Percentiles rank a stretch among this genome's conserved stretches.
Evolutionary conservation across 352 stramenopile species (phyloP).

Genomic region (Globisporangium mamillatum): DNA sequence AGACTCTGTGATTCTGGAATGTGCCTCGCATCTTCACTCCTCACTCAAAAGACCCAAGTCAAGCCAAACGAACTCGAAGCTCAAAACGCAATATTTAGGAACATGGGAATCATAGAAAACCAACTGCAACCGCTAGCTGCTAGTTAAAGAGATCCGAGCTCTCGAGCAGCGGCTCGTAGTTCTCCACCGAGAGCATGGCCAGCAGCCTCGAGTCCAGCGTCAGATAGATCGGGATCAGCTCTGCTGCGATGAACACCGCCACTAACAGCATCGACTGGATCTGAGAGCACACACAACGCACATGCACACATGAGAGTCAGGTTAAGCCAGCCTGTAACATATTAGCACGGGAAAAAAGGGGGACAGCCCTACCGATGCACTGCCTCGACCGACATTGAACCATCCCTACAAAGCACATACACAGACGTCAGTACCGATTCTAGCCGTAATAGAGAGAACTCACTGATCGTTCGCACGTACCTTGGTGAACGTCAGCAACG

Average conservation of each 20-base stretch:
- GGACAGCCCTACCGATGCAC: slow-evolving; percentile 45
- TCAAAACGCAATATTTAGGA: background rate
- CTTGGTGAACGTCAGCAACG: slow-evolving; percentile 84
- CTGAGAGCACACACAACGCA: slow-evolving; percentile 21
- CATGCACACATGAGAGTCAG: background rate
- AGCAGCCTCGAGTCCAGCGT: slow-evolving; percentile 72
- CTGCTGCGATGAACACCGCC: slow-evolving; percentile 71
- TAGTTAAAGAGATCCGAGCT: slow-evolving; percentile 55
- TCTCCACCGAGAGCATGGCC: slow-evolving; percentile 77
- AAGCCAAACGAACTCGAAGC: background rate
- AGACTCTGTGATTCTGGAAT: background rate
- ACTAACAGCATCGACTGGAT: slow-evolving; percentile 83
- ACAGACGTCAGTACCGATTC: background rate
- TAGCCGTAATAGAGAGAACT: background rate
- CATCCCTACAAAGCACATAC: slow-evolving; percentile 46
- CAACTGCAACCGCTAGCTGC: background rate
- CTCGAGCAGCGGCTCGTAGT: slow-evolving; percentile 74
- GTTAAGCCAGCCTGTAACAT: background rate
- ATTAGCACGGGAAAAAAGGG: background rate
- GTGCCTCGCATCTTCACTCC: background rate
- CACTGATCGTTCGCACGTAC: slow-evolving; percentile 20
- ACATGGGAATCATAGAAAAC: background rate
- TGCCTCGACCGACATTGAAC: slow-evolving; percentile 77
- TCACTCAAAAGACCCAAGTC: background rate
- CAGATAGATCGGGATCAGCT: slow-evolving; percentile 79